Evolutionary conservation across 306 rosid species (phyloP).

Genomic region (Canavalia ensiformis): DNA sequence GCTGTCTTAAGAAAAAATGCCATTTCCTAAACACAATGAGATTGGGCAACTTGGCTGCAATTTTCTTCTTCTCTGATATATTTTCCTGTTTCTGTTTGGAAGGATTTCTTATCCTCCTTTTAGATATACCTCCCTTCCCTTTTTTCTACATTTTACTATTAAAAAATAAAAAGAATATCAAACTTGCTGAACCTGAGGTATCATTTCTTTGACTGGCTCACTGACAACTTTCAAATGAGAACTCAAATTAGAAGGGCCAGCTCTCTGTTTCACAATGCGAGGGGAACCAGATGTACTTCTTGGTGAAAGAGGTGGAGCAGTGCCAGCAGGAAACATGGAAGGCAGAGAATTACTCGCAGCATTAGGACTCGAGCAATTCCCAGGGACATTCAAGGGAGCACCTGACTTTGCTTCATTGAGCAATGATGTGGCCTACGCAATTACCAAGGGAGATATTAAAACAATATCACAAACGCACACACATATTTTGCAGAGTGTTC

Average conservation of each 20-base stretch:
- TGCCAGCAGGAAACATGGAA: conserved; percentile 99
- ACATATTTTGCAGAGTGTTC: background rate
- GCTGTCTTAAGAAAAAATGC: conserved; percentile 18
- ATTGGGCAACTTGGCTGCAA: conserved; percentile 26
- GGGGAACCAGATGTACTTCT: conserved; percentile 98
- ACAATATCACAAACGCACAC: conserved; percentile 15
- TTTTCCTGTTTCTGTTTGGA: conserved; percentile 5
- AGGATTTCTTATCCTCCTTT: conserved; percentile 32
- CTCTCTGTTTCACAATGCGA: conserved; percentile 88
- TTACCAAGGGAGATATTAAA: conserved; percentile 38
- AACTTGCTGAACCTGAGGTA: conserved; percentile 81
- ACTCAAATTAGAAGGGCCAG: conserved; percentile 85
- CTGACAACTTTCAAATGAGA: conserved; percentile 92
- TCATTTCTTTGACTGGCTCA: conserved; percentile 92
- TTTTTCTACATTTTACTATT: conserved; percentile 23
- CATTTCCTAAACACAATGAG: conserved; percentile 15
- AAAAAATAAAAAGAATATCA: background rate
- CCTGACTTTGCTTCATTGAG: conserved; percentile 92
- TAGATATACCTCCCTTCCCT: conserved; percentile 2
- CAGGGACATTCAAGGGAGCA: conserved; percentile 86
- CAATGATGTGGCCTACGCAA: conserved; percentile 78
- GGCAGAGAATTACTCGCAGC: conserved; percentile 82
- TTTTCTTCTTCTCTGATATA: conserved; percentile 18
- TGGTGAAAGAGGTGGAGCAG: conserved; percentile 98
- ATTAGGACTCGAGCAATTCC: conserved; percentile 96